Evolutionary conservation across 1,139 yeast species (phyloP).

Genomic region (Schwanniomyces etchellsii): DNA sequence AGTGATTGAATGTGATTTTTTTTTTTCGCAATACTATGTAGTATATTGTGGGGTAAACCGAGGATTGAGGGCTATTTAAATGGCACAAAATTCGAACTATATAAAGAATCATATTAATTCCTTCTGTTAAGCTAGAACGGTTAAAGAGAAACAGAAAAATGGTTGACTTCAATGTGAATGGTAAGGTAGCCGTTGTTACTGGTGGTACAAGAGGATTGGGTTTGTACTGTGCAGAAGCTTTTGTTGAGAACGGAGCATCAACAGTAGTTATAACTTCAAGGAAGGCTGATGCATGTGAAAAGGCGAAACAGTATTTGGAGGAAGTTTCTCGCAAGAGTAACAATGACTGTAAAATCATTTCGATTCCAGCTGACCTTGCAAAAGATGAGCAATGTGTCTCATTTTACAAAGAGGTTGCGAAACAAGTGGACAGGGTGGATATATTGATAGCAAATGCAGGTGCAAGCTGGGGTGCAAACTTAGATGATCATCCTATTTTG

Average conservation of each 20-base stretch:
- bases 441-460: slow-evolving; percentile 77
- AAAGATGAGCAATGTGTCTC: slow-evolving; percentile 43
- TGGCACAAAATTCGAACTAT: neutral
- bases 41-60: neutral
- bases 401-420: slow-evolving; percentile 39
- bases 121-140: neutral
- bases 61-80: neutral
- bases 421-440: slow-evolving; percentile 44
- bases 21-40: neutral
- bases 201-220: slow-evolving; percentile 81
- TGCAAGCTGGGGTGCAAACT: slow-evolving; percentile 72
- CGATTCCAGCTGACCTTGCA: slow-evolving; percentile 61
- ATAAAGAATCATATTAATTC: neutral
- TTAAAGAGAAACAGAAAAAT: slow-evolving; percentile 11
- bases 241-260: slow-evolving; percentile 59
- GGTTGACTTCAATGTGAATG: slow-evolving; percentile 49
- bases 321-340: slow-evolving; percentile 38
- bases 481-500: slow-evolving; percentile 54
- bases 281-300: slow-evolving; percentile 58
- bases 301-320: slow-evolving; percentile 50
- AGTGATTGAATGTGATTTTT: neutral
- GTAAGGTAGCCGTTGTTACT: slow-evolving; percentile 68
- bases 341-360: slow-evolving; percentile 37
- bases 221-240: slow-evolving; percentile 60
- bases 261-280: slow-evolving; percentile 64